A percentile compares a stretch with the other conserved stretches of the same genome.
Conservation (phyloP, 768 basidiomycete genomes). For the Lactifluus piperatus region DNA sequence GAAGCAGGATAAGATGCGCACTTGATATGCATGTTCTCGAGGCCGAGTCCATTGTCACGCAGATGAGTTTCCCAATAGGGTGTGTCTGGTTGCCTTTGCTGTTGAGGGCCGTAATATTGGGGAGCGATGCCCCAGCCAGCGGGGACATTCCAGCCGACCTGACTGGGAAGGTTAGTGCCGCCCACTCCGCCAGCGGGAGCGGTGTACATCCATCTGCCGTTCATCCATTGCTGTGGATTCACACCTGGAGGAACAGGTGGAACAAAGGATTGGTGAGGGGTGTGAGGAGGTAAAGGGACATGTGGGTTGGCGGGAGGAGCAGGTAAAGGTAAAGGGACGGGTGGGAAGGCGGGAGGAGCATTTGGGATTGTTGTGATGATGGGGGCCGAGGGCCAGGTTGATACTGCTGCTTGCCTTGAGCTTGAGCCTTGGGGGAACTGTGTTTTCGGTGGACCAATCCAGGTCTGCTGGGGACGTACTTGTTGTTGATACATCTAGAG, state of each 20-base stretch:
- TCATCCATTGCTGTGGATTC: constrained; percentile 20
- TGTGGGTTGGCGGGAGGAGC: too few species aligned
- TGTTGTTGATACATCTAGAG: constrained; percentile 16
- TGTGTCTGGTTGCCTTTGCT: constrained; percentile 50
- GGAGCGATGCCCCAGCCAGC: constrained; percentile 17
- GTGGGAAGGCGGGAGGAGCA: neutral
- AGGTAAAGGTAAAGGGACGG: neutral
- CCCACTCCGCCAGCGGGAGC: neutral
- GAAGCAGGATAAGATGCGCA: constrained; percentile 28
- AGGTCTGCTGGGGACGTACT: constrained; percentile 11
- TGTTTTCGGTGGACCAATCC: constrained; percentile 1
- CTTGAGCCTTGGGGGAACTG: constrained; percentile 11
- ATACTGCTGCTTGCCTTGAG: constrained; percentile 2
- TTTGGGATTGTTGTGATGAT: neutral
- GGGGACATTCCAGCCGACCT: constrained; percentile 17
- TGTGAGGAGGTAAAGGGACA: too few species aligned
- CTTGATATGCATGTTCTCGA: constrained; percentile 59
- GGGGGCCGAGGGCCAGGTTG: constrained; percentile 18
- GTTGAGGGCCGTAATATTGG: constrained; percentile 48
- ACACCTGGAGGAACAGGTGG: constrained; percentile 20
- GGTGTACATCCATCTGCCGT: constrained; percentile 20
- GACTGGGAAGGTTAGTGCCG: constrained; percentile 8
- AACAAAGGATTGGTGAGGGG: constrained; percentile 3
- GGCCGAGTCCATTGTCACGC: constrained; percentile 53
- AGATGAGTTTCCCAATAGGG: constrained; percentile 56